Evolutionary conservation across 768 basidiomycete species (phyloP).

Genomic region (Gloeostereum incarnatum): DNA sequence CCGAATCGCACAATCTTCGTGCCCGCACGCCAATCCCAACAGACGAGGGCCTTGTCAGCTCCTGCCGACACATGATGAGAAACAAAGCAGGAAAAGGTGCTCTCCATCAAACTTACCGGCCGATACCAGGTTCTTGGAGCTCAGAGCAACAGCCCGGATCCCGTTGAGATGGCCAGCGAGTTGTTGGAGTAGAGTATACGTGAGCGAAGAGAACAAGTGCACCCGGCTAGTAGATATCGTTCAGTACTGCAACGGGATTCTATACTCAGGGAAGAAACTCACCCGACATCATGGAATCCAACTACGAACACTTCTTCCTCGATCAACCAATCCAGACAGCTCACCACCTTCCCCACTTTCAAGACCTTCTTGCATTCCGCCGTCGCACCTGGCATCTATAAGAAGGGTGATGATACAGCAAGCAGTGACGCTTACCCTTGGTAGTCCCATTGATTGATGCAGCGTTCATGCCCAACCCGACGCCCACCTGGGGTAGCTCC

Average conservation of each 20-base stretch:
- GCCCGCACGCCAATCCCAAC: slow-evolving; percentile 87
- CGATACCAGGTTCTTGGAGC: slow-evolving; percentile 77
- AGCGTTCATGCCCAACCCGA: slow-evolving; percentile 10
- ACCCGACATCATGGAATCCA: slow-evolving; percentile 6
- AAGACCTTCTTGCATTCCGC: slow-evolving; percentile 66
- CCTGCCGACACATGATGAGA: slow-evolving; percentile 20
- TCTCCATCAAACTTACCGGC: too few relatives aligned
- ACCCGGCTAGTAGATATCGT: slow-evolving; percentile 89
- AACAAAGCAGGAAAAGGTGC: not conserved
- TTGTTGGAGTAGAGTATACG: slow-evolving; percentile 77
- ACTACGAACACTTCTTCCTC: slow-evolving; percentile 53
- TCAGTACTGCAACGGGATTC: slow-evolving; percentile 89
- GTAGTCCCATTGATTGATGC: slow-evolving; percentile 7
- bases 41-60: slow-evolving; percentile 63
- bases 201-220: slow-evolving; percentile 80
- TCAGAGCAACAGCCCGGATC: slow-evolving; percentile 83
- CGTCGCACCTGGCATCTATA: slow-evolving; percentile 19
- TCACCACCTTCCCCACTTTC: slow-evolving; percentile 82
- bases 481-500: slow-evolving; percentile 44
- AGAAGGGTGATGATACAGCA: not conserved
- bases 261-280: slow-evolving; percentile 27
- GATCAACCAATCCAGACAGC: slow-evolving; percentile 79
- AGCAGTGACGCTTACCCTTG: slow-evolving; percentile 3
- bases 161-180: slow-evolving; percentile 82
- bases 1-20: slow-evolving; percentile 87